Conservation (phyloP, 202 grass and related monocot genomes). For the Zoysia matrella region DNA sequence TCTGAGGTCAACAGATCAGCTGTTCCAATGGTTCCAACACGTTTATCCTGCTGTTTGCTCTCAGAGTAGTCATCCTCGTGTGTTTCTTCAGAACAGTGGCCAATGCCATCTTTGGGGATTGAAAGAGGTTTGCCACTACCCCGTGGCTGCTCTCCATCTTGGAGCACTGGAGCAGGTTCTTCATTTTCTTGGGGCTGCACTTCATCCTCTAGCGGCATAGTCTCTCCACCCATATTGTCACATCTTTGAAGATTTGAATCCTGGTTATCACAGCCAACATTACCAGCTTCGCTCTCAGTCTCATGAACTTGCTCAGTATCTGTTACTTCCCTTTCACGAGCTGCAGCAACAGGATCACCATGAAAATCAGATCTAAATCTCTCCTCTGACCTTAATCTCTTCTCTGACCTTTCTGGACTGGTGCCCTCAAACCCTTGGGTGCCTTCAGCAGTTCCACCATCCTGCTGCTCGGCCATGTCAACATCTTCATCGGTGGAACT, state of each 20-base stretch:
- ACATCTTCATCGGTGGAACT: conserved; percentile 62
- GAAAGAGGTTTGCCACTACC: too few relatives aligned
- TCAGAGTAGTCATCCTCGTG: conserved; percentile 49
- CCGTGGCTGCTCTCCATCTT: too few relatives aligned
- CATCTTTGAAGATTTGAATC: conserved; percentile 55
- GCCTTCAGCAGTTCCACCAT: conserved; percentile 54
- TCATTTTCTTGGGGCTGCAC: conserved; percentile 24
- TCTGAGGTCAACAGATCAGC: conserved; percentile 86
- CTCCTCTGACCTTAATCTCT: conserved; percentile 37
- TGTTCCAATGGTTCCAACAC: conserved; percentile 59
- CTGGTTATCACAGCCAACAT: conserved; percentile 49
- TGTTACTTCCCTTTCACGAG: conserved; percentile 57
- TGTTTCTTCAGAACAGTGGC: conserved; percentile 54
- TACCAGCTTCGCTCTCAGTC: conserved; percentile 73
- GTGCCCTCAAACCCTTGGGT: conserved; percentile 78
- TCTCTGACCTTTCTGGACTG: conserved; percentile 32
- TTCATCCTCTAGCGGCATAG: conserved; percentile 77
- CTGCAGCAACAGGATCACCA: conserved; percentile 38
- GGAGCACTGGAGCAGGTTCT: conserved; percentile 28
- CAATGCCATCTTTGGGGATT: too few relatives aligned
- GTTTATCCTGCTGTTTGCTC: conserved; percentile 58
- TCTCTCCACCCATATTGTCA: conserved; percentile 60
- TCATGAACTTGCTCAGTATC: conserved; percentile 76
- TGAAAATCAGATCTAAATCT: conserved; percentile 50
- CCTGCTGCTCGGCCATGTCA: conserved; percentile 60